phyloP scores from a whole-genome alignment of 2,329 filamentous ascomycete species.

The Sarocladium oryzae region DNA sequence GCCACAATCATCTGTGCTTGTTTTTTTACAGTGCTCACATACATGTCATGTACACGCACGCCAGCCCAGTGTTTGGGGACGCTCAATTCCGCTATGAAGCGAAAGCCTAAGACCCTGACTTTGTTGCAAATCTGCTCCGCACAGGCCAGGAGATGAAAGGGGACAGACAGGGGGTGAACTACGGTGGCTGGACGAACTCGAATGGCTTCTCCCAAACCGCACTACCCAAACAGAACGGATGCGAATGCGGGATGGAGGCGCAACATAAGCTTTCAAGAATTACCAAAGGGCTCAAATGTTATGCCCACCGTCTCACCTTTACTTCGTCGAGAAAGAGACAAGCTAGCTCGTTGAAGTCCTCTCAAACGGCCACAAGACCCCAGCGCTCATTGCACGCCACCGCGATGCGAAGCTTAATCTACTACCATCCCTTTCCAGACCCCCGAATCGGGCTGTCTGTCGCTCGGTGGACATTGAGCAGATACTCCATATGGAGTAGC shows the following conservation, averaged over 20 bases:
- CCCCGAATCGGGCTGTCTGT: slow-evolving; percentile 1
- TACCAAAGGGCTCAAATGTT: neutral
- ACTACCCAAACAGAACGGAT: neutral
- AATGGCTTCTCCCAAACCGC: neutral
- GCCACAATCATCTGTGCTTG: no score
- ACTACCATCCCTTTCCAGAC: neutral
- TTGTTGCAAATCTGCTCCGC: neutral
- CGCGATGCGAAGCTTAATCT: neutral
- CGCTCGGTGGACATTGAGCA: no score
- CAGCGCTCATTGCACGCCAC: neutral
- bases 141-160: slow-evolving; percentile 5
- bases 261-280: neutral
- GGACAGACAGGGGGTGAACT: neutral
- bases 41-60: no score
- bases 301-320: neutral
- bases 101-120: neutral
- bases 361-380: neutral
- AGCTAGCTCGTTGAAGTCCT: neutral
- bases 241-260: neutral
- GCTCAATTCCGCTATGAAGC: slow-evolving; percentile 5
- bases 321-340: neutral
- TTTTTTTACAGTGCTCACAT: no score
- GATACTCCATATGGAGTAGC: neutral
- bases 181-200: neutral
- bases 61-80: neutral